Conservation (phyloP, 805 yeast species). For the Nadsonia fulvescens region DNA sequence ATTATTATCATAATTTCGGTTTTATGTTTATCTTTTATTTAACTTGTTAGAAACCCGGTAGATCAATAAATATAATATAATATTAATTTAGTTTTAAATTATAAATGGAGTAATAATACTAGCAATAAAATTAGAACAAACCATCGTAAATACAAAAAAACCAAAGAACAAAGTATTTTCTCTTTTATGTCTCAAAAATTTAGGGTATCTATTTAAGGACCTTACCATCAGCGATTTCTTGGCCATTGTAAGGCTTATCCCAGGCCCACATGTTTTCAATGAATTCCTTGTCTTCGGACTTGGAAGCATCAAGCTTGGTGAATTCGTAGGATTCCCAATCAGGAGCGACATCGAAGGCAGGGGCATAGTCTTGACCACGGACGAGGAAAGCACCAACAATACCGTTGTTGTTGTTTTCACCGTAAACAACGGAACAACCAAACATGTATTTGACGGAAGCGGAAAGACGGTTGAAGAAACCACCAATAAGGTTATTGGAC, state of each 20-base stretch:
- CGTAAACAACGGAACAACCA: conserved; percentile 87
- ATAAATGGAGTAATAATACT: too few species aligned
- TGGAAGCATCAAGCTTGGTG: conserved; percentile 66
- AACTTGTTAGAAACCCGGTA: too few species aligned
- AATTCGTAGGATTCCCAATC: conserved; percentile 92
- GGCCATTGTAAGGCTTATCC: conserved; percentile 83
- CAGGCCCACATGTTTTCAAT: conserved; percentile 91
- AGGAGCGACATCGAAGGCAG: conserved; percentile 97
- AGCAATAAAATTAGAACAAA: too few species aligned
- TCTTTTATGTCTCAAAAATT: too few species aligned
- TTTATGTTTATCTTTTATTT: too few species aligned
- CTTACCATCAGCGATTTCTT: conserved; percentile 93
- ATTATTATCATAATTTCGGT: too few species aligned
- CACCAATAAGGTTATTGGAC: conserved; percentile 96
- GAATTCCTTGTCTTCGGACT: conserved; percentile 60
- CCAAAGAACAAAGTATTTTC: too few species aligned
- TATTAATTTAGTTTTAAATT: too few species aligned
- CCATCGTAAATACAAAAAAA: too few species aligned
- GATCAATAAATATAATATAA: too few species aligned
- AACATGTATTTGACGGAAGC: conserved; percentile 89
- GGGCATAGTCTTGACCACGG: conserved; percentile 80
- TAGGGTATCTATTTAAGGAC: conserved; percentile 94
- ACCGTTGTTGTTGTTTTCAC: conserved; percentile 97
- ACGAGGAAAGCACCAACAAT: conserved; percentile 86
- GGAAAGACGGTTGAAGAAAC: conserved; percentile 87